These are phyloP conservation scores for Pseudotulostoma volvatum DNA, from an alignment of 495 filamentous ascomycete genomes.

Conservation along the genomic window DNA sequence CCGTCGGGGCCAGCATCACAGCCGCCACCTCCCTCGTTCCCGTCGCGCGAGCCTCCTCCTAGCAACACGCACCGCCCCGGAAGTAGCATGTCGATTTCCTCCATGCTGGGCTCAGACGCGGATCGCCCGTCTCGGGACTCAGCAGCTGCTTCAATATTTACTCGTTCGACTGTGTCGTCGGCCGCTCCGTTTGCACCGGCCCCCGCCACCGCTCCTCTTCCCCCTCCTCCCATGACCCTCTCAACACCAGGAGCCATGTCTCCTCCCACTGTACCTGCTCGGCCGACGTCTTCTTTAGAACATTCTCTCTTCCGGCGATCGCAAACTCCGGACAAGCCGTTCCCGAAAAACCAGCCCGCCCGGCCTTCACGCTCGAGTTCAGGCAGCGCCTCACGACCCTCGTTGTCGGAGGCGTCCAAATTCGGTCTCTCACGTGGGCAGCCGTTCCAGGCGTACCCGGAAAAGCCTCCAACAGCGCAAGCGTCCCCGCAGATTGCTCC, in stretches of 20 bases:
- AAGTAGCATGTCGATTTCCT: constrained; percentile 91
- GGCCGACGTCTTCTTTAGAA: constrained; percentile 32
- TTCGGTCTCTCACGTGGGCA: constrained; percentile 19
- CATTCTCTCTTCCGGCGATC: constrained; percentile 49
- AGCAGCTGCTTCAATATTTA: constrained; percentile 32
- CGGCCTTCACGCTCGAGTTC: constrained; percentile 31
- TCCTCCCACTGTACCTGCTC: constrained; percentile 27
- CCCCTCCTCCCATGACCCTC: constrained; percentile 11
- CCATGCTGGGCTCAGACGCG: constrained; percentile 55
- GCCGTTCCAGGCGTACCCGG: constrained; percentile 21
- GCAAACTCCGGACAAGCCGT: constrained; percentile 53
- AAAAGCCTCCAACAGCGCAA: constrained; percentile 23
- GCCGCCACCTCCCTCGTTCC: constrained; percentile 28
- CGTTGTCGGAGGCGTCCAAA: constrained; percentile 18
- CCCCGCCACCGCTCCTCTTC: constrained; percentile 15
- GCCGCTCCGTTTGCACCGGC: background rate
- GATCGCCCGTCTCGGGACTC: constrained; percentile 47
- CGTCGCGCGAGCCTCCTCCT: constrained; percentile 35
- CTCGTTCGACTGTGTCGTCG: constrained; percentile 35
- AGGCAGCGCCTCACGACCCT: constrained; percentile 18
- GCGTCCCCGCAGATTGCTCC: constrained; percentile 23
- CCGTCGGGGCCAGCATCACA: constrained; percentile 23
- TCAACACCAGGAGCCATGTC: constrained; percentile 26
- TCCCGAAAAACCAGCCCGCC: constrained; percentile 16
- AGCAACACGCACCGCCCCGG: constrained; percentile 37